Evolutionary conservation across 495 filamentous ascomycete species (phyloP).

Genomic region (Neurospora sp.): DNA sequence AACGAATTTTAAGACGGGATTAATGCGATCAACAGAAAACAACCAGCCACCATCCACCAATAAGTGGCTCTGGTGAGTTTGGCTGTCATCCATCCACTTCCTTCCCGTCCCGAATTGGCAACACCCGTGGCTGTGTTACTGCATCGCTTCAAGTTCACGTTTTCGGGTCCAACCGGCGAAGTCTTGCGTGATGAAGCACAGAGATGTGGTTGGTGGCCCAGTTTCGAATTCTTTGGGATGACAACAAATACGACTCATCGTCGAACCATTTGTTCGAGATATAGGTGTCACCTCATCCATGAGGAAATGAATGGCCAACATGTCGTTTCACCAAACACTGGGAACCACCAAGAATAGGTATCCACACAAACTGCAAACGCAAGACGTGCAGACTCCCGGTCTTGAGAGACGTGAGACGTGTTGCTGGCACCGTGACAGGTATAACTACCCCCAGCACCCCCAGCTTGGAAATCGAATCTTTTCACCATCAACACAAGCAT

Average conservation of each 20-base stretch:
- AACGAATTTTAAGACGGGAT: too few species aligned
- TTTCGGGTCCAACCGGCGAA: neutral
- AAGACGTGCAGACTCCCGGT: too few species aligned
- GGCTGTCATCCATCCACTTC: too few species aligned
- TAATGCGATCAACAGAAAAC: too few species aligned
- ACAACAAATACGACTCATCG: rapidly evolving
- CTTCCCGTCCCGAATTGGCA: too few species aligned
- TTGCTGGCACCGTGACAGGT: neutral
- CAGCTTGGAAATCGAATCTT: neutral
- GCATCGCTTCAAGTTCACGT: too few species aligned
- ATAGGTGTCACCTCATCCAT: neutral
- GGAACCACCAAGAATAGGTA: neutral
- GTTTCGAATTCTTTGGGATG: neutral
- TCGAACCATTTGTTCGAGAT: neutral
- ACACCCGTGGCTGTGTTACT: too few species aligned
- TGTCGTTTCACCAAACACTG: neutral
- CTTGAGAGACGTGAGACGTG: too few species aligned
- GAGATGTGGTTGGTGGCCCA: neutral
- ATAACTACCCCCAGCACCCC: neutral
- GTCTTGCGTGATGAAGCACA: neutral
- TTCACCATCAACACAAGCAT: neutral
- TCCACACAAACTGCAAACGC: neutral
- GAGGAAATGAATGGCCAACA: neutral
- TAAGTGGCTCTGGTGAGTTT: too few species aligned
- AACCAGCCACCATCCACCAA: too few species aligned